Evolutionary conservation across 1,284 basidiomycete species (phyloP), one percentile per base, ranked within the genome.

Genomic region (Sporisorium exsertum): DNA sequence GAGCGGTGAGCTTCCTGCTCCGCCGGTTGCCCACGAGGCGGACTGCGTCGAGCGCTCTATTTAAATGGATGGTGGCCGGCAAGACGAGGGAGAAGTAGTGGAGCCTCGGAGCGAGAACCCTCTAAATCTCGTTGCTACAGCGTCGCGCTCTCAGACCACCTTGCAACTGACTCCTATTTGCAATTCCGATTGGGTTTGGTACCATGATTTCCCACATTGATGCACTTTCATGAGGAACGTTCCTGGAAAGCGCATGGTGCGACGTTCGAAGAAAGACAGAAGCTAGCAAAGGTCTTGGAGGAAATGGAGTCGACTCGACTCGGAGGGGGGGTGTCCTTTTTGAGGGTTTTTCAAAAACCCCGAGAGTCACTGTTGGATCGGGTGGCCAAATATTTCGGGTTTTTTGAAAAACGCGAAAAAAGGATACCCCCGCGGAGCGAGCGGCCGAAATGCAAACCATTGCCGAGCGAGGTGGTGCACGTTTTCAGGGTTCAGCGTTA

Each of bases 401-500:
- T n/a, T n/a, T n/a, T n/a, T n/a, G n/a, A n/a, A n/a, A n/a, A n/a
- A n/a, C n/a, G n/a, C n/a, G n/a, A n/a, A n/a, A n/a, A n/a, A n/a
- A n/a, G n/a, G n/a, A n/a, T n/a, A n/a, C n/a, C n/a, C n/a, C n/a
- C n/a, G n/a, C n/a, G n/a, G n/a, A 55, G 40, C 53, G 53, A 55
- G 53, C 53, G 20, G 53, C 53, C 40, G 40, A 20, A 13, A 43
- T 55, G 53, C 53, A 32, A 43, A 45, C n/a, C 22, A 26, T 40
- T 26, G 52, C 40, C 40, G 40, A 20, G 40, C n/a, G 40, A 43
- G n/a, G 35, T 26, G 35, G 27, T 13, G 46, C 49, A 56, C 59
- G 33, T 33, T 60, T 45, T 56, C 24, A 56, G 42, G 29, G 52
- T 56, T 53, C 45, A n/a, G n/a, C n/a, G n/a, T n/a, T n/a, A n/a